Percentiles rank a stretch among this genome's conserved stretches.
Conservation (phyloP, 1,139 yeast species). For the Lodderomyces theae region DNA sequence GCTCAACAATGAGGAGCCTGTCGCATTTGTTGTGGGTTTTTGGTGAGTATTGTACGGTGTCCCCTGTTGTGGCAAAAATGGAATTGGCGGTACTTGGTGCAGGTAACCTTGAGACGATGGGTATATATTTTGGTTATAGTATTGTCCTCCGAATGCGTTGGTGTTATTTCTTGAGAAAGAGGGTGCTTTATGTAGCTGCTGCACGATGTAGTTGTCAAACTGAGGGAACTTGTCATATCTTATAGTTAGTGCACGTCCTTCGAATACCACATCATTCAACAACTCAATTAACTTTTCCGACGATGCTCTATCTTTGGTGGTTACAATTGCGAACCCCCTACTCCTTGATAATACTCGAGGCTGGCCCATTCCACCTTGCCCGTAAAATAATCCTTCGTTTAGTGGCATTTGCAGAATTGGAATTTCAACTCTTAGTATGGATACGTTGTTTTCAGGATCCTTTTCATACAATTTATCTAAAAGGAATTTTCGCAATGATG, state of each 20-base stretch:
- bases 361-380: conserved; percentile 2
- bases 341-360: conserved; percentile 19
- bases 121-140: neutral
- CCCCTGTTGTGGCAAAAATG: neutral
- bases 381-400: conserved; percentile 6
- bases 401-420: conserved; percentile 35
- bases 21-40: neutral
- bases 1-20: conserved; percentile 17
- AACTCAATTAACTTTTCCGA: conserved; percentile 49
- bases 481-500: conserved; percentile 49
- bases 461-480: conserved; percentile 32
- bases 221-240: conserved; percentile 54
- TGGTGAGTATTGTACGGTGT: neutral
- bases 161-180: neutral
- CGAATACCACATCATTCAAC: conserved; percentile 52
- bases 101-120: neutral
- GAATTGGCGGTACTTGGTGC: neutral
- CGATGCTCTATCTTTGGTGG: conserved; percentile 47
- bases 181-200: conserved; percentile 18
- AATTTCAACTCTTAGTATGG: conserved; percentile 53
- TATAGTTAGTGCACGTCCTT: conserved; percentile 60
- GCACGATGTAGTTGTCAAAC: conserved; percentile 32
- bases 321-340: conserved; percentile 68
- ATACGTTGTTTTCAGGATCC: conserved; percentile 27
- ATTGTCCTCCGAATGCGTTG: neutral